Evolutionary conservation across 148 eudicot genomes (phyloP).

Genomic region (Camellia japonica): DNA sequence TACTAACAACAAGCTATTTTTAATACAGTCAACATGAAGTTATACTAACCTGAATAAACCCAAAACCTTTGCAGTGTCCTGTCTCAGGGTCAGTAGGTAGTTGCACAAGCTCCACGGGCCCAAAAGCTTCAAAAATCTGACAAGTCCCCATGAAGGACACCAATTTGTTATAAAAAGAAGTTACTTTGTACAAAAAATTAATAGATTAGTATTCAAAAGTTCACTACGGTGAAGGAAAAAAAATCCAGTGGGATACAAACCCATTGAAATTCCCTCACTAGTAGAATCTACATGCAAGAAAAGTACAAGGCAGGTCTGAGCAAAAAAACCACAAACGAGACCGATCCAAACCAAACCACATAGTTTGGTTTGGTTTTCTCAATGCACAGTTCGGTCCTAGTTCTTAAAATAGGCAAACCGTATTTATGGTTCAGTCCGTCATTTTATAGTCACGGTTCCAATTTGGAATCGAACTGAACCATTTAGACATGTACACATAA

Average conservation of each 20-base stretch:
- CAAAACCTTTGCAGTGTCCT: slow-evolving; percentile 99
- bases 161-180: background rate
- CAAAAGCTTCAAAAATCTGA: slow-evolving; percentile 82
- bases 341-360: too few relatives aligned
- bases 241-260: background rate
- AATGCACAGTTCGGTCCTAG: too few relatives aligned
- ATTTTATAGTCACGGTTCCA: too few relatives aligned
- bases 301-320: background rate
- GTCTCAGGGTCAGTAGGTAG: slow-evolving; percentile 91
- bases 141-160: background rate
- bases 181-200: background rate
- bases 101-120: slow-evolving; percentile 97
- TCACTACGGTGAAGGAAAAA: background rate
- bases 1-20: background rate
- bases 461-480: too few relatives aligned
- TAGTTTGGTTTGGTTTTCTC: too few relatives aligned
- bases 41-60: slow-evolving; percentile 60
- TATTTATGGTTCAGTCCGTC: too few relatives aligned
- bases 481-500: too few relatives aligned
- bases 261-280: background rate
- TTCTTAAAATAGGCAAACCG: too few relatives aligned
- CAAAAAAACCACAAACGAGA: too few relatives aligned
- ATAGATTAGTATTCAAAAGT: background rate
- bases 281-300: background rate
- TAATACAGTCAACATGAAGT: background rate